phyloP scores from a whole-genome alignment of 2,329 filamentous ascomycete genomes.

The Neocucurbitaria cava region DNA sequence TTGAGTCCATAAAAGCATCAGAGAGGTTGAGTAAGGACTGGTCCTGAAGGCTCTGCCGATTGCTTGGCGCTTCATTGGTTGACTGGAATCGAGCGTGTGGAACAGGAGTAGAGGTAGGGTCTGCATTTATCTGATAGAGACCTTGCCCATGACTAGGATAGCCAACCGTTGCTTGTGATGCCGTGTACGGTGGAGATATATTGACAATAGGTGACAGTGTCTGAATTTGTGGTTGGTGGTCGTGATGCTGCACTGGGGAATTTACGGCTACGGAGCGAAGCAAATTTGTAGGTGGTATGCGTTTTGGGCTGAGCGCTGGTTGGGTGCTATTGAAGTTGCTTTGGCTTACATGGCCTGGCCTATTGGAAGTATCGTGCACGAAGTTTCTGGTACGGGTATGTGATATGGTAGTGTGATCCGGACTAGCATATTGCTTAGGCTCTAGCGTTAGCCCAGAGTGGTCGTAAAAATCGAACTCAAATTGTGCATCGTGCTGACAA shows the following conservation, averaged over 20 bases:
- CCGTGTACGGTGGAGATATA: slow-evolving; percentile 1
- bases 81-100: neutral
- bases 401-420: slow-evolving; percentile 23
- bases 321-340: slow-evolving; percentile 25
- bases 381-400: slow-evolving; percentile 15
- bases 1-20: slow-evolving; percentile 42
- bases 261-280: neutral
- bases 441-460: slow-evolving; percentile 33
- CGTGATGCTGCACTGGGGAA: slow-evolving; percentile 12
- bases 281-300: slow-evolving; percentile 11
- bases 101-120: neutral
- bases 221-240: neutral
- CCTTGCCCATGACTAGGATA: slow-evolving; percentile 4
- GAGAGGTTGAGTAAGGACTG: slow-evolving; percentile 39
- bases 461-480: slow-evolving; percentile 41
- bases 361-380: slow-evolving; percentile 1
- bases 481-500: slow-evolving; percentile 27
- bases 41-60: slow-evolving; percentile 33
- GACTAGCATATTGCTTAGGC: slow-evolving; percentile 24
- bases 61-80: neutral
- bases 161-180: neutral
- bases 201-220: slow-evolving; percentile 2
- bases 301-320: slow-evolving; percentile 18
- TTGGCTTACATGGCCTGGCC: slow-evolving; percentile 9
- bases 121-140: slow-evolving; percentile 7